phyloP scores from a whole-genome alignment of 1,284 basidiomycete species.

The Leccinum angustisporum region DNA sequence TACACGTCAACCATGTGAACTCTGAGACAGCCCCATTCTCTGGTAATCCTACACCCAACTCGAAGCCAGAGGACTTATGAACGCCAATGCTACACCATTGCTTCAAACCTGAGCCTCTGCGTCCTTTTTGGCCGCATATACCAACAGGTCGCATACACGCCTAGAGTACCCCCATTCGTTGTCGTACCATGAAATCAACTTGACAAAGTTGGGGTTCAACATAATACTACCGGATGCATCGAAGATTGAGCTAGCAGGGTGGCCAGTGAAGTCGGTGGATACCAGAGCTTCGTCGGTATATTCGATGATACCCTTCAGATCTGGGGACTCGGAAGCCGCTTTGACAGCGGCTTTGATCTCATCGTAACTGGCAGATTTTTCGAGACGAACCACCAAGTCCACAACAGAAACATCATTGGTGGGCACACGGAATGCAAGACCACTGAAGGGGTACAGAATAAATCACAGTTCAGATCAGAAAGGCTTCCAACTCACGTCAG shows the following conservation, averaged over 20 bases:
- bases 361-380: slow-evolving; percentile 86
- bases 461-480: not conserved
- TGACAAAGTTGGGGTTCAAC: slow-evolving; percentile 93
- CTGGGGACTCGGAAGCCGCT: slow-evolving; percentile 71
- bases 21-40: not conserved
- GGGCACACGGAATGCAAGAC: slow-evolving; percentile 97
- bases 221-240: slow-evolving; percentile 93
- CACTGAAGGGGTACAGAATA: slow-evolving; percentile 44
- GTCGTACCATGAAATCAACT: slow-evolving; percentile 96
- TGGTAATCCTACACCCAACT: slow-evolving; percentile 20
- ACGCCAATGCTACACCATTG: not conserved
- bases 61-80: not conserved
- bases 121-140: slow-evolving; percentile 81
- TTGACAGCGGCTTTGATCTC: slow-evolving; percentile 90
- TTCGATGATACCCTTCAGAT: slow-evolving; percentile 80
- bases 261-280: slow-evolving; percentile 91
- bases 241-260: slow-evolving; percentile 81
- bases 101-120: slow-evolving; percentile 28
- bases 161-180: slow-evolving; percentile 97
- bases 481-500: slow-evolving; percentile 47
- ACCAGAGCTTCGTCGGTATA: slow-evolving; percentile 97
- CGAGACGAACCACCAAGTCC: slow-evolving; percentile 92
- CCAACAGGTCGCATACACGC: slow-evolving; percentile 90
- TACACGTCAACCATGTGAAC: slow-evolving; percentile 15
- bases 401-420: slow-evolving; percentile 98